phyloP scores from a whole-genome alignment of 345 rosid genomes.

The Camelina hispida region DNA sequence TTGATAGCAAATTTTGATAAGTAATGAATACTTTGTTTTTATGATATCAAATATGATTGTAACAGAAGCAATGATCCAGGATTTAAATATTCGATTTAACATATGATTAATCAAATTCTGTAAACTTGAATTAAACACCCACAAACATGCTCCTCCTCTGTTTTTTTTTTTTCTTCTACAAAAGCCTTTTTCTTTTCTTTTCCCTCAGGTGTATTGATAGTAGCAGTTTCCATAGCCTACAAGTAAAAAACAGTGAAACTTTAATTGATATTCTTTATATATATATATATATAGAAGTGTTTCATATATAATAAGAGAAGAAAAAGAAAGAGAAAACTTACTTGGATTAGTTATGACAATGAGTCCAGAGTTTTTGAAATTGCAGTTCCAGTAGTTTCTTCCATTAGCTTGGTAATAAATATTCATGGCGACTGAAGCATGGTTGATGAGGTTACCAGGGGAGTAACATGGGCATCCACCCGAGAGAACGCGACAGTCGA shows the following conservation, averaged over 20 bases:
- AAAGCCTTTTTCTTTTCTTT: background rate
- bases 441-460: slow-evolving; percentile 61
- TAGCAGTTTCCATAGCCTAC: slow-evolving; percentile 64
- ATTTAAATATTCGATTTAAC: slow-evolving; percentile 5
- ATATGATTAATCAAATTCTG: background rate
- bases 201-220: slow-evolving; percentile 43
- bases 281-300: too few relatives aligned
- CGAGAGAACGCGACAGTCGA: slow-evolving; percentile 56
- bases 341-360: slow-evolving; percentile 66
- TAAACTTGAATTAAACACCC: slow-evolving; percentile 1
- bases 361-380: slow-evolving; percentile 66
- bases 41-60: background rate
- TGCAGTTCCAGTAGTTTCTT: slow-evolving; percentile 68
- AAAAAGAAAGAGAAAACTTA: slow-evolving; percentile 27
- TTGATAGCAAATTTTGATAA: background rate
- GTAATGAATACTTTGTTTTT: background rate
- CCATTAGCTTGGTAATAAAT: slow-evolving; percentile 72
- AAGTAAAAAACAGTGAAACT: too few relatives aligned
- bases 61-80: background rate
- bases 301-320: background rate
- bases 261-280: too few relatives aligned
- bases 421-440: slow-evolving; percentile 75
- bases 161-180: slow-evolving; percentile 25
- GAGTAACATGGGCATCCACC: slow-evolving; percentile 57
- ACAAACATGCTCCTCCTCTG: background rate